phyloP scores from a whole-genome alignment of 2,329 filamentous ascomycete genomes.

The Diaporthe humulicola region DNA sequence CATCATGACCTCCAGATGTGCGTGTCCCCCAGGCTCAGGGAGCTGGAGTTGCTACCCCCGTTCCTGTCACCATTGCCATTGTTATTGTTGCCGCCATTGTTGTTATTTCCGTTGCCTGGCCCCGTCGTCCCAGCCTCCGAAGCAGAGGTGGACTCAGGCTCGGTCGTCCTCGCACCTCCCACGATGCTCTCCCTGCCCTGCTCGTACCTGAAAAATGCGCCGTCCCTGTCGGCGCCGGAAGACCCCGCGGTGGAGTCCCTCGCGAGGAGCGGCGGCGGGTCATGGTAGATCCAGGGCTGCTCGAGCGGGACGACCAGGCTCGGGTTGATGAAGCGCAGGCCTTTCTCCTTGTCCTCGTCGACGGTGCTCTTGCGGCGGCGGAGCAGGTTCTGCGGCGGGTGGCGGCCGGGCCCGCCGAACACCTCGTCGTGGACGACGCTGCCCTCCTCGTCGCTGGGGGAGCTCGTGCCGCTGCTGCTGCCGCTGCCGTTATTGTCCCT shows the following conservation, averaged over 20 bases:
- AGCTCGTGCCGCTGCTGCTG: slow-evolving; percentile 49
- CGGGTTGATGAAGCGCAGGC: slow-evolving; percentile 80
- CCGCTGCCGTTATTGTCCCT: slow-evolving; percentile 61
- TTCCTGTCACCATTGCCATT: slow-evolving; percentile 29
- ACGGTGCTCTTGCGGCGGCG: slow-evolving; percentile 72
- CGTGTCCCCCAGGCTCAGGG: slow-evolving; percentile 63
- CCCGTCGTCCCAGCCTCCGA: background rate
- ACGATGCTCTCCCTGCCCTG: slow-evolving; percentile 35
- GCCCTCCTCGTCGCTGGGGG: background rate
- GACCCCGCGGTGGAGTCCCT: slow-evolving; percentile 39
- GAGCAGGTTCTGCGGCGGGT: slow-evolving; percentile 54
- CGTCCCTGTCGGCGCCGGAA: slow-evolving; percentile 1
- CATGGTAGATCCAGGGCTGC: slow-evolving; percentile 77
- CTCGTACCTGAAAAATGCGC: slow-evolving; percentile 33
- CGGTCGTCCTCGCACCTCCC: background rate
- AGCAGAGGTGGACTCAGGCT: background rate
- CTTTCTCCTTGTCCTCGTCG: slow-evolving; percentile 80
- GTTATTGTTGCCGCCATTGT: too few species aligned
- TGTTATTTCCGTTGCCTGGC: too few species aligned
- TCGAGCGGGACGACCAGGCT: slow-evolving; percentile 78
- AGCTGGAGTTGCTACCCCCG: slow-evolving; percentile 57
- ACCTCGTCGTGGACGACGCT: slow-evolving; percentile 52
- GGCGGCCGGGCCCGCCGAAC: slow-evolving; percentile 49
- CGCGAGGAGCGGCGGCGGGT: slow-evolving; percentile 59
- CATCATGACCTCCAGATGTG: slow-evolving; percentile 59